Evolutionary conservation across 2,329 filamentous ascomycete species (phyloP), one percentile per base, ranked within the genome.

Genomic region (Aspergillus pseudonomiae): DNA sequence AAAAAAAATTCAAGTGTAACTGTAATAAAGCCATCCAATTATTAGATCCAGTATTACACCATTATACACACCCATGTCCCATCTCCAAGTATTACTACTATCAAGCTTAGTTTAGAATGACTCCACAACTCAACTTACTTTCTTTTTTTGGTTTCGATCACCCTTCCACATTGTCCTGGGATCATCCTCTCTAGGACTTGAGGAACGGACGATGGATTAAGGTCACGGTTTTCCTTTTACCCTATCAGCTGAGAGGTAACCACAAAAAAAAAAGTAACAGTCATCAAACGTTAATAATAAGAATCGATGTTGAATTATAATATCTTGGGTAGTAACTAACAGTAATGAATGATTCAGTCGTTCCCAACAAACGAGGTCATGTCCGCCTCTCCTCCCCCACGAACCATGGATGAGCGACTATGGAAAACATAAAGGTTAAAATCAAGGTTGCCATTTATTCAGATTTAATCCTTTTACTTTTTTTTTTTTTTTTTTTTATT

Each of bases 341-440:
- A 34, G 30, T 30, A 34, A 28, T 53, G 36, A 60, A 60, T 60
- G 48, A 60, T 54, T 60, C 43, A 57, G 54, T 43, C 39, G n/a
- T 26, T 41, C 30, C 57, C 57, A 28, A 24, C 59, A 61, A 59
- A 58, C 45, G 54, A 48, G 36, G 34, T 41, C 28, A 57, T 48
- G 52, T 56, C 56, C 61, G 12, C 63, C 45, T 46, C 46, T 30
- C 28, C 52, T 46, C 56, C 62, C 36, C 66, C 65, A 66, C 34
- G 66, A 67, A 59, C 64, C 59, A 61, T 64, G 66, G 63, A 67
- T 65, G 69, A 60, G 61, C 69, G 66, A 73, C 70, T 67, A 66
- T 66, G 60, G 59, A 63, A 61, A 63, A 62, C 58, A 56, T 63
- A 64, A 67, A 67, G 63, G 65, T 65, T 67, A 63, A 67, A 67